Evolutionary conservation across 495 filamentous ascomycete genomes (phyloP).

Genomic region (Aspergillus indologenus): DNA sequence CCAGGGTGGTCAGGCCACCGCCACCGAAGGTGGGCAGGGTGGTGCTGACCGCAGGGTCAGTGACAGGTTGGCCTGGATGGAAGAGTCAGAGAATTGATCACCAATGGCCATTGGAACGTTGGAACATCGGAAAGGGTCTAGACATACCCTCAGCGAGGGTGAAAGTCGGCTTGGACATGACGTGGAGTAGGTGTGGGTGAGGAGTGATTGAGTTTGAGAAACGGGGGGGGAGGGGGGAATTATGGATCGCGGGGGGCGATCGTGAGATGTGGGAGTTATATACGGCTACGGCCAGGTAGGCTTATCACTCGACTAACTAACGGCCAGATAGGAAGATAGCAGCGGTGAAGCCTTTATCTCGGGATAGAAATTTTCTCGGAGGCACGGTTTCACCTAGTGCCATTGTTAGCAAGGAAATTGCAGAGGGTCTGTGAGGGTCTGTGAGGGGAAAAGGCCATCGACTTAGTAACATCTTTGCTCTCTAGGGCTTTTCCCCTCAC

Average conservation of each 20-base stretch:
- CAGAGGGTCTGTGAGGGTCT: background rate
- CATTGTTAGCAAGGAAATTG: background rate
- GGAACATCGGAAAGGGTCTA: background rate
- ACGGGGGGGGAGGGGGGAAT: background rate
- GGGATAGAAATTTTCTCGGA: background rate
- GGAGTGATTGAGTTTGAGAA: background rate
- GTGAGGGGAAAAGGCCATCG: background rate
- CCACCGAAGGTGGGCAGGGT: conserved; percentile 29
- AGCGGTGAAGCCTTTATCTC: background rate
- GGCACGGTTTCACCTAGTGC: background rate
- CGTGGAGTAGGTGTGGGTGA: background rate
- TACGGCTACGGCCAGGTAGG: background rate
- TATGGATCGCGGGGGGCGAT: background rate
- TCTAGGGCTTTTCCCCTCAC: background rate
- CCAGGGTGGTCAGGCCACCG: conserved; percentile 25
- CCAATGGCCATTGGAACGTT: background rate
- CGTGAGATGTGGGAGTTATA: background rate
- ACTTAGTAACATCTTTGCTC: background rate
- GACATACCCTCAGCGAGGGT: conserved; percentile 26
- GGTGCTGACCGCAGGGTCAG: conserved; percentile 26
- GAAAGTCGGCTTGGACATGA: conserved; percentile 20
- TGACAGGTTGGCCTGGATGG: conserved; percentile 25
- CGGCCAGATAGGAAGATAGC: background rate
- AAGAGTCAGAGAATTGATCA: conserved; percentile 4
- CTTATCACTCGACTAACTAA: background rate